Percentiles rank a stretch among this genome's conserved stretches.
phyloP scores from a whole-genome alignment of 306 rosid genomes.

The Purshia tridentata region DNA sequence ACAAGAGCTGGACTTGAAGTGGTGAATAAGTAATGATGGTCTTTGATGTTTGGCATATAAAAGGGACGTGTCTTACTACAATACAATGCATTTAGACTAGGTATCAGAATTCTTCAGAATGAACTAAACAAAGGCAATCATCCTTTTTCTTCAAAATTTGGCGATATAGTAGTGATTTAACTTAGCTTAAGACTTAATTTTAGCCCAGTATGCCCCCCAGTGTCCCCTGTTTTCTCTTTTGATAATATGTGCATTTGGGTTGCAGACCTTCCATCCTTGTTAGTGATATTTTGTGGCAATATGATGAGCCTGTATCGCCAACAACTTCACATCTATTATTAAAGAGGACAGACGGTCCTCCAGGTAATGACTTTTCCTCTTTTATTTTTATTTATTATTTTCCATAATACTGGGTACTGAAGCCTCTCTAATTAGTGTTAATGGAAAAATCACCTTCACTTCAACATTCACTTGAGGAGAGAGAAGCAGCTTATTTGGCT shows the following conservation, averaged over 20 bases:
- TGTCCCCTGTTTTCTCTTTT: not conserved
- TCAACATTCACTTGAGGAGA: constrained; percentile 72
- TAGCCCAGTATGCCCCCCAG: not conserved
- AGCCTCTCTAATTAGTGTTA: constrained; percentile 36
- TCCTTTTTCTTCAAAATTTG: not conserved
- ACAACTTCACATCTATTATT: constrained; percentile 62
- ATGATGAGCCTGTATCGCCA: constrained; percentile 67
- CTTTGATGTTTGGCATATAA: not conserved
- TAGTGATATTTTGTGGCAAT: constrained; percentile 83
- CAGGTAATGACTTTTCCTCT: constrained; percentile 45
- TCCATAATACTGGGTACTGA: constrained; percentile 9
- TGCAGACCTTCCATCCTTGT: constrained; percentile 95
- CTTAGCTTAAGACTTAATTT: not conserved
- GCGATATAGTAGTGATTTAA: not conserved
- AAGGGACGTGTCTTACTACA: not conserved
- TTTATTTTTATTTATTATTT: not conserved
- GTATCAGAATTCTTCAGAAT: not conserved
- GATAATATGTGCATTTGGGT: constrained; percentile 33
- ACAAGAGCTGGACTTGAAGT: not conserved
- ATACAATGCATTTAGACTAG: not conserved
- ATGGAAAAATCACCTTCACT: constrained; percentile 36
- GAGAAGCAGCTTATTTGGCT: constrained; percentile 79
- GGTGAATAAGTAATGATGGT: not conserved
- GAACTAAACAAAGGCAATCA: not conserved
- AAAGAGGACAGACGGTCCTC: constrained; percentile 61